Evolutionary conservation across 306 rosid genomes (phyloP), one percentile per base, ranked within the genome.

Genomic region (Cotoneaster glaucophyllus): DNA sequence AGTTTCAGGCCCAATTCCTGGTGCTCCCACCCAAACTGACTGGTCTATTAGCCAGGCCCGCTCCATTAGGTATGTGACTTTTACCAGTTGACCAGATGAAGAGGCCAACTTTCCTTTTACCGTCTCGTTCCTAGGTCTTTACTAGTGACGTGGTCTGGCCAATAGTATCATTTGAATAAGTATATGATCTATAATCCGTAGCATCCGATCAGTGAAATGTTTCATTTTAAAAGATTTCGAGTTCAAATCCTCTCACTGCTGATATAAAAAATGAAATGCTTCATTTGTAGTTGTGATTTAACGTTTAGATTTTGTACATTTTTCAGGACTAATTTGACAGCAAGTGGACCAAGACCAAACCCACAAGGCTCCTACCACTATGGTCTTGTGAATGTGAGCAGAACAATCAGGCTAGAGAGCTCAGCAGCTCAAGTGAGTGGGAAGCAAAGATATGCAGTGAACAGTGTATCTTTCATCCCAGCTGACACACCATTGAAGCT

Each of bases 291-390:
- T 26, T 29, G 11, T 70, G 0, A 26, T 26, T 28, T 50, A 7
- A 43, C 2, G 12, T 67, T 14, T 25, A 8, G 43, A 2, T 56
- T 15, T 34, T 57, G 14, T 59, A 12, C n/a, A 53, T 4, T 45
- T 72, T 54, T n/a, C 77, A 95, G 98, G 92, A 95, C 96, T 2
- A 95, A 95, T 71, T 76, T 95, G 22, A 92, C 93, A 11, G 98
- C 98, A 0, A 95, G 97, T 84, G 98, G 98, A 70, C 98, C 97
- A 29, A 90, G 97, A 73, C 98, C 98, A 22, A 95, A 95, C 64
- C 98, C 98, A 18, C 97, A 95, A 59, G 98, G 98, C 6, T 95
- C 98, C 1, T 95, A 95, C 80, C 98, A 95, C 78, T 95, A 95
- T 68, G 98, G 98, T 71, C 73, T 80, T 1, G 82, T 92, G 50